Evolutionary conservation across 2,329 filamentous ascomycete genomes (phyloP).

Genomic region (Arthroderma sp.): DNA sequence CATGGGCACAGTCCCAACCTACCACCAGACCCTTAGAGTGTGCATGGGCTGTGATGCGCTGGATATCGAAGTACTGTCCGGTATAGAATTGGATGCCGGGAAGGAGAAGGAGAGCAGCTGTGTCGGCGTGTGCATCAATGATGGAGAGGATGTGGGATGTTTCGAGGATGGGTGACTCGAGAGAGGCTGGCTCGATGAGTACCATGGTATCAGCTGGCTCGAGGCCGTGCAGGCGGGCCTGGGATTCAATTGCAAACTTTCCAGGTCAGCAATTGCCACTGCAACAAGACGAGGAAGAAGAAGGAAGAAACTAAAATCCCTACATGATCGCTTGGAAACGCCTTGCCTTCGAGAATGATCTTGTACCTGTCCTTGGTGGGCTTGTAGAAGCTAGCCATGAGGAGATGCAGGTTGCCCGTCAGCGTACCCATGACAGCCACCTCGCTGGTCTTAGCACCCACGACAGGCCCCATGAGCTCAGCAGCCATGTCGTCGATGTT

Average conservation of each 20-base stretch:
- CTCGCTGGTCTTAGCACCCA: conserved; percentile 61
- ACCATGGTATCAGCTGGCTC: conserved; percentile 59
- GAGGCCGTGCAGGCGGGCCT: conserved; percentile 59
- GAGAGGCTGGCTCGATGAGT: conserved; percentile 53
- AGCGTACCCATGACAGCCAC: conserved; percentile 82
- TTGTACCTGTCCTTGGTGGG: conserved; percentile 57
- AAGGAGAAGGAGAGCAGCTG: conserved; percentile 64
- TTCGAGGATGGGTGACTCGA: conserved; percentile 46
- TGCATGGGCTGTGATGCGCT: conserved; percentile 64
- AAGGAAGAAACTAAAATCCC: conserved; percentile 20
- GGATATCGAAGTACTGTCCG: conserved; percentile 76
- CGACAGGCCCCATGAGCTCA: conserved; percentile 55
- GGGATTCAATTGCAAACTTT: conserved; percentile 71
- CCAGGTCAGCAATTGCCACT: background rate
- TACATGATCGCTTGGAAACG: conserved; percentile 76
- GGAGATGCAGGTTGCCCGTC: conserved; percentile 66
- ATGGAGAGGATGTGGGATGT: conserved; percentile 59
- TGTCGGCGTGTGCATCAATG: conserved; percentile 62
- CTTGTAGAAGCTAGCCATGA: conserved; percentile 74
- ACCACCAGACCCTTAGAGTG: conserved; percentile 58
- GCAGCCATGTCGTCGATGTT: conserved; percentile 67
- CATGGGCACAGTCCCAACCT: conserved; percentile 83
- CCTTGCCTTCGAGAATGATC: conserved; percentile 79
- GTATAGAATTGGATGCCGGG: conserved; percentile 89
- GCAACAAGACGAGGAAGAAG: background rate